Percentiles rank a stretch among this genome's conserved stretches.
Conservation (phyloP, 352 stramenopile species). For the Stramenopiles sp. region DNA sequence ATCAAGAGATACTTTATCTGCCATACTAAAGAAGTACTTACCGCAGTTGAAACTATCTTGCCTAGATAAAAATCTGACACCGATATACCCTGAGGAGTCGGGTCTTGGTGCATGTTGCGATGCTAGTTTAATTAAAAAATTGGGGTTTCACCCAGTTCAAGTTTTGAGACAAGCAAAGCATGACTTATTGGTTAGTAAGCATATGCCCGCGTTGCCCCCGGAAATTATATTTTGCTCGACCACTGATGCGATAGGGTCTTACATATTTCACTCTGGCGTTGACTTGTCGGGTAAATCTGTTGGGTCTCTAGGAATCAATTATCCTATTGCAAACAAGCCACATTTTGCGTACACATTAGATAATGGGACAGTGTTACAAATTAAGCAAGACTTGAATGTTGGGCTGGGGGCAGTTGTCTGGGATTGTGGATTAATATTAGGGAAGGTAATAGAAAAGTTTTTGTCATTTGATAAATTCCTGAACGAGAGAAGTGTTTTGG, state of each 20-base stretch:
- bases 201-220: not conserved
- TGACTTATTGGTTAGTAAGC: not conserved
- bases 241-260: not conserved
- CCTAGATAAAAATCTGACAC: too few species aligned
- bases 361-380: not conserved
- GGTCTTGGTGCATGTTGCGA: too few species aligned
- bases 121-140: too few species aligned
- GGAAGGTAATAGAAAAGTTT: not conserved
- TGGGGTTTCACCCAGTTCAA: not conserved
- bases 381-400: not conserved
- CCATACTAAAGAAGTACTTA: not conserved
- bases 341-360: not conserved
- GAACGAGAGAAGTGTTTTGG: not conserved
- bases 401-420: constrained; percentile 4
- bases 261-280: not conserved
- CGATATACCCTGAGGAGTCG: too few species aligned
- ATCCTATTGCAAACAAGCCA: not conserved
- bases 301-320: not conserved
- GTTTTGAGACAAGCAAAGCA: not conserved
- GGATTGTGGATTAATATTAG: constrained; percentile 9
- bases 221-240: not conserved
- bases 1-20: not conserved
- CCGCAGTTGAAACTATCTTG: not conserved
- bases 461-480: not conserved
- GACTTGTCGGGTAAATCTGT: not conserved